Evolutionary conservation across 129 eudicot species (phyloP).

Genomic region (Ambrosia trifida): DNA sequence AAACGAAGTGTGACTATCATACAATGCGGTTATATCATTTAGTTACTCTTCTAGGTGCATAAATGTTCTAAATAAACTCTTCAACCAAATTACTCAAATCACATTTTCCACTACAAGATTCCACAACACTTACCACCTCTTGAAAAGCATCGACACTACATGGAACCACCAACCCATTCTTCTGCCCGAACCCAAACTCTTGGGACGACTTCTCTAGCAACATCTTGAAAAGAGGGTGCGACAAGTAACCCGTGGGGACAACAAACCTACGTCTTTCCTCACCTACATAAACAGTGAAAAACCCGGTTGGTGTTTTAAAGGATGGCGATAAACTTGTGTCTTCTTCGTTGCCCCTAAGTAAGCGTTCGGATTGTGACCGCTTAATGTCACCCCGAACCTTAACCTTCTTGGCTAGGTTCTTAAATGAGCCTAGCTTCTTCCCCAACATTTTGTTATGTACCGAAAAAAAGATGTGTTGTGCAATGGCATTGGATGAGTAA

Average conservation of each 20-base stretch:
- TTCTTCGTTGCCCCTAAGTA: constrained; percentile 33
- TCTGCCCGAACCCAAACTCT: constrained; percentile 73
- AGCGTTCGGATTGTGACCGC: constrained; percentile 30
- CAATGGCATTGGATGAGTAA: constrained; percentile 24
- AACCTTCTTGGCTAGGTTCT: constrained; percentile 68
- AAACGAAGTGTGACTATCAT: constrained; percentile 24
- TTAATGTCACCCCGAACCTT: constrained; percentile 29
- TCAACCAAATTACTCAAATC: constrained; percentile 71
- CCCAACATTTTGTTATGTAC: constrained; percentile 50
- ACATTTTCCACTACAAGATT: constrained; percentile 63
- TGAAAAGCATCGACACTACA: constrained; percentile 68
- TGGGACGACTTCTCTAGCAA: constrained; percentile 75
- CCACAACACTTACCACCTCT: constrained; percentile 68
- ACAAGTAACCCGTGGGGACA: constrained; percentile 57
- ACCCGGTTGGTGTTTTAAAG: constrained; percentile 55
- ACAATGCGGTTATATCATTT: background rate
- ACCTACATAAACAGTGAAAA: constrained; percentile 67
- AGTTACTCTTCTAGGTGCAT: constrained; percentile 14
- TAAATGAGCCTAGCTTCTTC: constrained; percentile 57
- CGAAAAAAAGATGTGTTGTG: constrained; percentile 14
- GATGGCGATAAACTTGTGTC: constrained; percentile 19
- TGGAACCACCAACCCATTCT: constrained; percentile 68
- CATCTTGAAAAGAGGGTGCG: constrained; percentile 86
- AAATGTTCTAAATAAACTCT: constrained; percentile 48
- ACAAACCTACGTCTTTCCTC: constrained; percentile 59